phyloP scores from a whole-genome alignment of 2,329 filamentous ascomycete genomes.

The Ophiostoma perfectum region DNA sequence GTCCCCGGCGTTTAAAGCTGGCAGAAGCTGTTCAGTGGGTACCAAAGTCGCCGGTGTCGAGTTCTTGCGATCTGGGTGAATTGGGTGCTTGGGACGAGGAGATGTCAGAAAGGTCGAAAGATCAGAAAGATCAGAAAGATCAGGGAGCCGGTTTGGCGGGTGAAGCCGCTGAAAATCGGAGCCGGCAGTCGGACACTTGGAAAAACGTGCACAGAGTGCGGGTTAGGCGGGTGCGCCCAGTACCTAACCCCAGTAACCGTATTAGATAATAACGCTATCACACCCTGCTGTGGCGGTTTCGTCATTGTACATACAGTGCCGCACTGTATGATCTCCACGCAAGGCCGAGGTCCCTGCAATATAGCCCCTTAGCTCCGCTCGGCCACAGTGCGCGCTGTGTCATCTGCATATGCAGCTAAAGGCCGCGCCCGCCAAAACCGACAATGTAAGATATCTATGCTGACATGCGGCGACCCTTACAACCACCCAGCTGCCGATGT shows the following conservation, averaged over 20 bases:
- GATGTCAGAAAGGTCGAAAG: background rate
- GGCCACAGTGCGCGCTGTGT: background rate
- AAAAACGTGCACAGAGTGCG: conserved; percentile 12
- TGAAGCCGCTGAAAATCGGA: conserved; percentile 19
- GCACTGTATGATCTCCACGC: background rate
- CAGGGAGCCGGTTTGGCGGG: conserved; percentile 1
- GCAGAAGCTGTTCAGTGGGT: background rate
- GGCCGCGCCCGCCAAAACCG: no score
- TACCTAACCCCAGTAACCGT: background rate
- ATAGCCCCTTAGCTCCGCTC: conserved; percentile 3
- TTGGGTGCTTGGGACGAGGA: background rate
- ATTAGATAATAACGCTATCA: conserved; percentile 9
- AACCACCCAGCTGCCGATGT: background rate
- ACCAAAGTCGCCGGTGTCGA: background rate
- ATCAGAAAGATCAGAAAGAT: background rate
- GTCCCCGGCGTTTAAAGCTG: background rate
- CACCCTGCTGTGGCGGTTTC: background rate
- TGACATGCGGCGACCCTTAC: background rate
- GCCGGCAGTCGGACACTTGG: conserved; percentile 1
- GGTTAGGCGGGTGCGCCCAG: conserved; percentile 3
- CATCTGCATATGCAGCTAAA: background rate
- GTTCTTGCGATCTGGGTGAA: background rate
- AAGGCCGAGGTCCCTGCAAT: background rate
- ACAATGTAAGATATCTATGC: background rate
- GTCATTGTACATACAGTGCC: conserved; percentile 9